Evolutionary conservation across 345 rosid genomes (phyloP).

Genomic region (Citrus cavaleriei): DNA sequence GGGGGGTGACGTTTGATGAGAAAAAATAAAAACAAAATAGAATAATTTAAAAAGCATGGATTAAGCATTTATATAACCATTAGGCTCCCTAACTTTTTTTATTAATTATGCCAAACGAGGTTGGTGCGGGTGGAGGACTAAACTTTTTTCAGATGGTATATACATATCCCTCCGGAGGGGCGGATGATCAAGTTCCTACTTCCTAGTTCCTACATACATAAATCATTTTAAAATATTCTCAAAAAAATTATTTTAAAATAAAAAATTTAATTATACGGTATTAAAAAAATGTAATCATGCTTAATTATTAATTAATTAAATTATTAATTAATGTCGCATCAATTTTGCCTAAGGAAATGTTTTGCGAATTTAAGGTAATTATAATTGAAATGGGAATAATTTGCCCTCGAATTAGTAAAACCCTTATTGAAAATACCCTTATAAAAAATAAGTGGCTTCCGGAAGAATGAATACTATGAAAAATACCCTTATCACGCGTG

Average conservation of each 20-base stretch:
- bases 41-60: neutral
- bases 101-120: neutral
- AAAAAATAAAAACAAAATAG: neutral
- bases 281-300: neutral
- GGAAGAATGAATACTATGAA: too few species aligned
- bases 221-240: too few species aligned
- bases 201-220: too few species aligned
- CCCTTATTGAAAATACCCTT: too few species aligned
- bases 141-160: too few species aligned
- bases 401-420: neutral
- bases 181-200: too few species aligned
- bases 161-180: too few species aligned
- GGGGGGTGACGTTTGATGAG: constrained; percentile 6
- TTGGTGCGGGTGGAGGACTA: neutral
- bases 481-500: too few species aligned
- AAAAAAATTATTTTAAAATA: too few species aligned
- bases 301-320: neutral
- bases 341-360: neutral
- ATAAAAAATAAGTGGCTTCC: too few species aligned
- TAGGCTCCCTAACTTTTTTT: neutral
- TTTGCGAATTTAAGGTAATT: neutral
- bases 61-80: neutral
- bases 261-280: neutral
- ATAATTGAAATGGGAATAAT: neutral
- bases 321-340: neutral